Percentiles rank a stretch among this genome's conserved stretches.
Evolutionary conservation across 169 alveolate genomes (phyloP).

Genomic region (Plasmodium knowlesi): DNA sequence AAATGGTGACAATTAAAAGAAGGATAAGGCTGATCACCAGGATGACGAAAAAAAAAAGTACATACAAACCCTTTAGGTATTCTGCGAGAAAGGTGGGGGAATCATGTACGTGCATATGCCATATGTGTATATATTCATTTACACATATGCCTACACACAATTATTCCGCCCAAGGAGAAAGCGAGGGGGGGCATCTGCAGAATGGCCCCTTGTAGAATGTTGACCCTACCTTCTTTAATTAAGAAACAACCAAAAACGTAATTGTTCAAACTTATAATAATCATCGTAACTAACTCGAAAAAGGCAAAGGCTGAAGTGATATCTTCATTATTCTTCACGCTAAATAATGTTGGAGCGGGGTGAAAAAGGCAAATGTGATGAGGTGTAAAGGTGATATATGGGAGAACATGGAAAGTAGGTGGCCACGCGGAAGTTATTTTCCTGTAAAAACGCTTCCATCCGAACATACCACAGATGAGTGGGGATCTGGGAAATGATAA

Average conservation of each 20-base stretch:
- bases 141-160: neutral
- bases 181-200: neutral
- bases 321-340: slow-evolving; percentile 61
- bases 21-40: slow-evolving; percentile 47
- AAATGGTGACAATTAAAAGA: slow-evolving; percentile 33
- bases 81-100: slow-evolving; percentile 10
- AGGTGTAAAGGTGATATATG: neutral
- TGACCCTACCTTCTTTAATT: slow-evolving; percentile 28
- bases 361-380: neutral
- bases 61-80: slow-evolving; percentile 51
- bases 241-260: slow-evolving; percentile 66
- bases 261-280: slow-evolving; percentile 56
- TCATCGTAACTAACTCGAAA: slow-evolving; percentile 66
- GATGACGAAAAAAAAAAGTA: slow-evolving; percentile 37
- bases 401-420: neutral
- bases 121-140: neutral
- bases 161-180: neutral
- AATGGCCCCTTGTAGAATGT: neutral
- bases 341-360: neutral
- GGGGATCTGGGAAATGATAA: slow-evolving; percentile 72
- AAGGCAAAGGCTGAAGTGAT: slow-evolving; percentile 74
- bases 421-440: neutral
- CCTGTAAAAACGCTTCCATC: neutral
- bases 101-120: neutral
- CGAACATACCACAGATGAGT: slow-evolving; percentile 58